These are phyloP conservation scores for Aspergillus ochraceoroseus DNA, from an alignment of 2,329 filamentous ascomycete species.

Conservation along the genomic window DNA sequence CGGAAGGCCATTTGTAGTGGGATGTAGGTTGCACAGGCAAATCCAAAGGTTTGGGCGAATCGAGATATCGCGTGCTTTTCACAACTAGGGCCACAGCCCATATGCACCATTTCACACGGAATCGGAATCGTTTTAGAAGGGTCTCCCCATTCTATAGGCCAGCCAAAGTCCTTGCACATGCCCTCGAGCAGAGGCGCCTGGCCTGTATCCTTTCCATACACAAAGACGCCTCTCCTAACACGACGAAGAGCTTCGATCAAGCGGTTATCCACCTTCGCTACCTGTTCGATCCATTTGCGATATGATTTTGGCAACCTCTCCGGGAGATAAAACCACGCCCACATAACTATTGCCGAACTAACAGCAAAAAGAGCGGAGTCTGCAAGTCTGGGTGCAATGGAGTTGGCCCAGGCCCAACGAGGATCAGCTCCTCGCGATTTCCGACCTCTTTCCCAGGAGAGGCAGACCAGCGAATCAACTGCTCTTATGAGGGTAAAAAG, in stretches of 20 bases:
- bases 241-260: constrained; percentile 69
- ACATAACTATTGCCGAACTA: constrained; percentile 75
- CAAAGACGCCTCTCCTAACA: constrained; percentile 58
- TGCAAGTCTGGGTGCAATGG: constrained; percentile 43
- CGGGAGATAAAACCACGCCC: constrained; percentile 78
- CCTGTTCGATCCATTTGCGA: constrained; percentile 74
- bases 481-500: constrained; percentile 71
- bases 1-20: constrained; percentile 66
- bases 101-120: constrained; percentile 79
- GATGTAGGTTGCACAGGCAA: constrained; percentile 71
- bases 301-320: constrained; percentile 66
- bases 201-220: constrained; percentile 69
- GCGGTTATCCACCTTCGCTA: constrained; percentile 68
- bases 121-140: constrained; percentile 65
- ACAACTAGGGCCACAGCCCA: constrained; percentile 65
- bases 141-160: constrained; percentile 68
- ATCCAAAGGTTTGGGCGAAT: constrained; percentile 64
- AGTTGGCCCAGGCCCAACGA: constrained; percentile 39
- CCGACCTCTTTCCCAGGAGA: constrained; percentile 56
- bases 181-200: constrained; percentile 61
- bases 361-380: constrained; percentile 67
- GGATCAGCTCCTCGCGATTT: constrained; percentile 28
- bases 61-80: constrained; percentile 67
- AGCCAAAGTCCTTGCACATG: constrained; percentile 67
- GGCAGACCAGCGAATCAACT: constrained; percentile 63